A percentile compares a stretch with the other conserved stretches of the same genome.
These are phyloP conservation scores for Macroventuria anomochaeta DNA, from an alignment of 2,329 filamentous ascomycete genomes.

Conservation along the genomic window DNA sequence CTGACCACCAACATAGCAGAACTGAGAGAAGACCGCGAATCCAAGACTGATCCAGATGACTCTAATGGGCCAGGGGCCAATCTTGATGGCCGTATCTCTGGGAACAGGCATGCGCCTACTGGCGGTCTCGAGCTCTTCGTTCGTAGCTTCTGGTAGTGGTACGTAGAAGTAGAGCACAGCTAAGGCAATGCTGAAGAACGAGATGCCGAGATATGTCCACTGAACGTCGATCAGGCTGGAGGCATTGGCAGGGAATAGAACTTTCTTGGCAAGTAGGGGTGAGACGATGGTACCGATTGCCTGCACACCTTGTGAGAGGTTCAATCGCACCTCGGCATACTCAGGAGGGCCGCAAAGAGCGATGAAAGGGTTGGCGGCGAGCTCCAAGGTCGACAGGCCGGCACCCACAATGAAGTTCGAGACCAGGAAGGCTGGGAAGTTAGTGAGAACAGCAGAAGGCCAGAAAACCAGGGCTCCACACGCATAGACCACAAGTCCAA, in stretches of 20 bases:
- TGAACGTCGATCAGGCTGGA: constrained; percentile 65
- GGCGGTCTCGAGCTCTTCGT: constrained; percentile 64
- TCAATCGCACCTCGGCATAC: constrained; percentile 66
- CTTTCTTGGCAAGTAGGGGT: constrained; percentile 64
- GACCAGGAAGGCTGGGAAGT: constrained; percentile 65
- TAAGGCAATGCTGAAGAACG: constrained; percentile 64
- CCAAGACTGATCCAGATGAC: constrained; percentile 64
- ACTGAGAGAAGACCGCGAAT: constrained; percentile 62
- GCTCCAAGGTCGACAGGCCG: constrained; percentile 66
- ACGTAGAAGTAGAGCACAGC: constrained; percentile 67
- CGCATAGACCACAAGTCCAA: constrained; percentile 67
- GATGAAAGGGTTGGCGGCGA: constrained; percentile 68
- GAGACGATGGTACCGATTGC: constrained; percentile 66
- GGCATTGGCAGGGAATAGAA: constrained; percentile 61
- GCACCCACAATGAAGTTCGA: constrained; percentile 69
- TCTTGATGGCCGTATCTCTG: constrained; percentile 50
- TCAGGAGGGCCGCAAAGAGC: constrained; percentile 66
- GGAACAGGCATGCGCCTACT: constrained; percentile 53
- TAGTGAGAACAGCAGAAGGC: constrained; percentile 68
- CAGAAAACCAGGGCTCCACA: constrained; percentile 68
- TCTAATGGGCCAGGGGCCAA: constrained; percentile 51
- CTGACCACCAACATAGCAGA: constrained; percentile 67
- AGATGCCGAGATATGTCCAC: constrained; percentile 70
- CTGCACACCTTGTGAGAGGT: constrained; percentile 67
- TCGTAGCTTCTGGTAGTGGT: constrained; percentile 67